Evolutionary conservation across 2,329 filamentous ascomycete genomes (phyloP).

Genomic region (Aspergillus jensenii): DNA sequence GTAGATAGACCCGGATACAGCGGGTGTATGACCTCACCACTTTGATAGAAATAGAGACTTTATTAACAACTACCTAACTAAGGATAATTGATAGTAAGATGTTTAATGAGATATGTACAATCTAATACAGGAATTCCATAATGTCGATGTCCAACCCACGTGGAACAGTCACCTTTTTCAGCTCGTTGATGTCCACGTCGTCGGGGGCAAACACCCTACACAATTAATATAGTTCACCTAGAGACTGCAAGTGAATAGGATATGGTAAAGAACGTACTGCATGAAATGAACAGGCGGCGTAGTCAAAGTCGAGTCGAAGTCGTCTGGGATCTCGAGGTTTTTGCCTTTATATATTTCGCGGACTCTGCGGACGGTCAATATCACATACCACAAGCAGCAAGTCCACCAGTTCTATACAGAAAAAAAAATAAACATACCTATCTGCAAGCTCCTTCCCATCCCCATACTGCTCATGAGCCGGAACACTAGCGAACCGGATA

Average conservation of each 20-base stretch:
- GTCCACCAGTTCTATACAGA: too few species aligned
- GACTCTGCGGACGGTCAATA: not conserved
- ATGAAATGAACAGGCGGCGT: slow-evolving; percentile 21
- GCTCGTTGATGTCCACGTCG: slow-evolving; percentile 3
- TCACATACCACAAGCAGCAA: too few species aligned
- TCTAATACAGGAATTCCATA: not conserved
- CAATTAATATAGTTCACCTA: not conserved
- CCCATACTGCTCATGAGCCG: slow-evolving; percentile 4
- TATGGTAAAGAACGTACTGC: slow-evolving; percentile 10
- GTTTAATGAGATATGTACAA: not conserved
- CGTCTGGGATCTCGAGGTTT: slow-evolving; percentile 17
- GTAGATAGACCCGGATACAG: not conserved
- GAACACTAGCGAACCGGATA: slow-evolving; percentile 4
- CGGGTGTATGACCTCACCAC: slow-evolving; percentile 14
- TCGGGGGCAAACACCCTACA: slow-evolving; percentile 9
- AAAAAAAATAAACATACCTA: not conserved
- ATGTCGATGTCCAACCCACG: slow-evolving; percentile 5
- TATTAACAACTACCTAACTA: not conserved
- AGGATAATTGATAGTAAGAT: not conserved
- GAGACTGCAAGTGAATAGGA: not conserved
- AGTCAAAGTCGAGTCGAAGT: slow-evolving; percentile 20
- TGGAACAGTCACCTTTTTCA: slow-evolving; percentile 9
- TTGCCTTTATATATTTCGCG: slow-evolving; percentile 13
- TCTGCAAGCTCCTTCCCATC: slow-evolving; percentile 7
- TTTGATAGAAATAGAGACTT: not conserved